A percentile compares a stretch with the other conserved stretches of the same genome.
phyloP scores from a whole-genome alignment of 1,139 yeast species.

The Sugiyamaella paludigena region DNA sequence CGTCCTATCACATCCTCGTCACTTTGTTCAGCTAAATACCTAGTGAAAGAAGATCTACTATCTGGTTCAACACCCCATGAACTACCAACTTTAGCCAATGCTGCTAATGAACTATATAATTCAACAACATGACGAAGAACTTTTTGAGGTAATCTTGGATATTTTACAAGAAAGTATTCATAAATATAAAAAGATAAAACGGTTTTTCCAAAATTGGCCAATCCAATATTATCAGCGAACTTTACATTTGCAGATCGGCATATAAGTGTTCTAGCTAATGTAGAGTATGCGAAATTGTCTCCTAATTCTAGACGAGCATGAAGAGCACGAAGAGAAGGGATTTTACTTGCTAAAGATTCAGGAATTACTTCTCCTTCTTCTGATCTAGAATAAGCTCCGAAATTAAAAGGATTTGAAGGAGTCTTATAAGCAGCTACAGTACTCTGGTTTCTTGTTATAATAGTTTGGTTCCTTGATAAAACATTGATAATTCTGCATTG shows the following conservation, averaged over 20 bases:
- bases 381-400: constrained; percentile 27
- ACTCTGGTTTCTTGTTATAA: constrained; percentile 3
- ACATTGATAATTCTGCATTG: not conserved
- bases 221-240: constrained; percentile 72
- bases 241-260: constrained; percentile 46
- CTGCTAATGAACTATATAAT: constrained; percentile 63
- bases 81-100: constrained; percentile 62
- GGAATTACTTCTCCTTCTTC: constrained; percentile 20
- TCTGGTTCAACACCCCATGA: constrained; percentile 90
- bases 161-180: constrained; percentile 67
- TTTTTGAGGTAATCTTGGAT: constrained; percentile 86
- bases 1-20: constrained; percentile 44
- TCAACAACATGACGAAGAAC: constrained; percentile 73
- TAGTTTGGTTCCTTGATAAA: not conserved
- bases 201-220: constrained; percentile 76
- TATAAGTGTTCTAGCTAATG: constrained; percentile 78
- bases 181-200: constrained; percentile 72
- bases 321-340: constrained; percentile 74
- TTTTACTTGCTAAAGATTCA: constrained; percentile 50
- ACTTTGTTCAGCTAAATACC: constrained; percentile 68
- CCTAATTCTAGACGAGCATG: constrained; percentile 62
- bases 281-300: constrained; percentile 53
- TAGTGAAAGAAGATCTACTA: constrained; percentile 57
- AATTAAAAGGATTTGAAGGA: constrained; percentile 31
- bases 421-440: constrained; percentile 11